Base-by-base conservation (phyloP, 257 asterid species). In the Phtheirospermum japonicum region DNA sequence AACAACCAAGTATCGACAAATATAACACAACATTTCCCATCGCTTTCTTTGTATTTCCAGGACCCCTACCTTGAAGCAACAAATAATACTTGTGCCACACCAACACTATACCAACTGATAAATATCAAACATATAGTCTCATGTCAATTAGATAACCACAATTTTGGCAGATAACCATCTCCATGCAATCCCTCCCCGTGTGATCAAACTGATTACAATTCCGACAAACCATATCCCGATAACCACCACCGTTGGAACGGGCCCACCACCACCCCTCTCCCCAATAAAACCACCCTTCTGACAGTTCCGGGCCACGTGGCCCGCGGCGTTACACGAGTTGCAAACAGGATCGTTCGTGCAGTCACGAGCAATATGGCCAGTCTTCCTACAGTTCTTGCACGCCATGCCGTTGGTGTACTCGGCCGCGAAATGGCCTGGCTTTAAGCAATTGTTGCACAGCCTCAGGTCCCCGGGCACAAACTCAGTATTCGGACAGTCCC, bases 291-390 rank as follows among this genome's bases (percentile, higher is more conserved):
- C 62, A 13, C 65, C 68, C 67, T 75, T 76, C 0, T 83, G 79
- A 48, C 85, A 83, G 2, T 71, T 45, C 26, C 67, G 51, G 19
- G 83, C 87, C 74, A 80, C 71, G 43, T 83, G 90, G 56, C 90
- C 87, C 9, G 77, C 63, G 40, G 79, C 37, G 23, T 77, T 80
- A 34, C 90, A 83, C 14, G 65, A 30, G 64, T 83, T 83, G 79
- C 90, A 83, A 16, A 83, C 85, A 10, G 90, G 87, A 9, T 81
- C 87, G 43, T 79, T 71, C 40, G 50, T 74, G 65, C 87, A 83
- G 33, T 83, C 90, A 56, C 82, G 87, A 0, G 90, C 85, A 18
- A 80, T 76, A 77, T 58, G 81, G 34, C 90, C 90, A 12, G 86
- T 71, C 70, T 80, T 76, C 72, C 90, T 61, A 46, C 90, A 83